Evolutionary conservation across 2,329 filamentous ascomycete species (phyloP).

Genomic region (Sporothrix mexicana): DNA sequence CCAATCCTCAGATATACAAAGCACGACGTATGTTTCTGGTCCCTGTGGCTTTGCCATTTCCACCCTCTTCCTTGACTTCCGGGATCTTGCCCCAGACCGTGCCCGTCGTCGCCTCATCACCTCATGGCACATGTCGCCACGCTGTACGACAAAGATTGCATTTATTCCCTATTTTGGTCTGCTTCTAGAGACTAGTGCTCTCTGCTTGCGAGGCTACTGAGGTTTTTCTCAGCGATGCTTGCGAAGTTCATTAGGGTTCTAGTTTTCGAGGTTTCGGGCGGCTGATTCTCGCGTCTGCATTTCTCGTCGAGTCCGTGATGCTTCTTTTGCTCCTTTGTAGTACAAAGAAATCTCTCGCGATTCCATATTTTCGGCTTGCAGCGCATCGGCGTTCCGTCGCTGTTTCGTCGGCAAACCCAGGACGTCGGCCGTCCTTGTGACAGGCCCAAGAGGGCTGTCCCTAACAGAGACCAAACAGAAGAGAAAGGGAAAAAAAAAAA

Average conservation of each 20-base stretch:
- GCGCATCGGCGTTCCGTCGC: neutral
- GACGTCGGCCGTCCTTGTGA: neutral
- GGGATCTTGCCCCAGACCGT: neutral
- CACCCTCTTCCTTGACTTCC: neutral
- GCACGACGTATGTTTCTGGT: neutral
- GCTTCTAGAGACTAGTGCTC: neutral
- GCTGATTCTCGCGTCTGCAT: too few species aligned
- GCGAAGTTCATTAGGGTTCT: too few species aligned
- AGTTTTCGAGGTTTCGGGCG: too few species aligned
- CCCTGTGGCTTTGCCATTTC: neutral
- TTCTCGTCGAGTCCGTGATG: too few species aligned
- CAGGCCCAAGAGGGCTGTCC: neutral
- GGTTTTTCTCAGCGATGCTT: too few species aligned
- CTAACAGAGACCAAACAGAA: too few species aligned
- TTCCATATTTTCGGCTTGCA: neutral
- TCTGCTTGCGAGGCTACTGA: neutral
- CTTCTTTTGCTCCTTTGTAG: neutral
- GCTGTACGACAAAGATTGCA: neutral
- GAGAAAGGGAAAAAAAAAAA: too few species aligned
- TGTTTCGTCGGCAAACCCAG: neutral
- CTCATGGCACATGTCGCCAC: slow-evolving; percentile 1
- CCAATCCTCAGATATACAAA: neutral
- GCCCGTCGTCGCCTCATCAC: neutral
- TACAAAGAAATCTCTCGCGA: neutral
- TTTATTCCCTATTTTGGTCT: neutral